Evolutionary conservation across 768 basidiomycete species (phyloP).

Genomic region (Lanmaoa rubissima): DNA sequence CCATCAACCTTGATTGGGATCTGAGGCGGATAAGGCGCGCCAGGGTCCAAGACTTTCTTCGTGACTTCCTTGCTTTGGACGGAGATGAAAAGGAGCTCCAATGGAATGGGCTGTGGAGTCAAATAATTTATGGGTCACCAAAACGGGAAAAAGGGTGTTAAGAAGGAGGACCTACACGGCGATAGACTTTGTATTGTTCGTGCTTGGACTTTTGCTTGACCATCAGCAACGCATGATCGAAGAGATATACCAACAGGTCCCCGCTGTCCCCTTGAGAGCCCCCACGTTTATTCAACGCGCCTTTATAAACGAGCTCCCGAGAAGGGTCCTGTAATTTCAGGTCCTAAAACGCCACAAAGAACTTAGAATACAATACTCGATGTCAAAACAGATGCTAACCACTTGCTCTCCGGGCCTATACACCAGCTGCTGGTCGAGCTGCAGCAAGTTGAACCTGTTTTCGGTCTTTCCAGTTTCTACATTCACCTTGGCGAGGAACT

Average conservation of each 20-base stretch:
- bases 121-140: conserved; percentile 5
- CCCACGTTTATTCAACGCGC: conserved; percentile 81
- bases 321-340: conserved; percentile 83
- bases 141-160: not conserved
- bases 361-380: not conserved
- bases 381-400: conserved; percentile 45
- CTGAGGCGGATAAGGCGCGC: conserved; percentile 43
- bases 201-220: conserved; percentile 92
- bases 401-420: conserved; percentile 91
- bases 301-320: conserved; percentile 90
- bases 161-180: conserved; percentile 60
- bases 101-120: conserved; percentile 78
- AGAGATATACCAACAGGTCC: conserved; percentile 90
- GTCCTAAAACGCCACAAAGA: conserved; percentile 49
- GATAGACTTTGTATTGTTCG: conserved; percentile 91
- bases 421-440: conserved; percentile 87
- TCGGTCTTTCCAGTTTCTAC: conserved; percentile 93
- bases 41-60: conserved; percentile 41
- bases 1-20: conserved; percentile 53
- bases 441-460: conserved; percentile 92
- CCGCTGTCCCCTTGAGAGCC: conserved; percentile 73
- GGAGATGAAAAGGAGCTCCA: conserved; percentile 85
- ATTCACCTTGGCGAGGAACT: conserved; percentile 86
- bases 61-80: conserved; percentile 51
- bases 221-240: conserved; percentile 95